A percentile compares a stretch with the other conserved stretches of the same genome.
These are phyloP conservation scores for Neoboletus magnificus DNA, from an alignment of 768 basidiomycete species.

Conservation along the genomic window DNA sequence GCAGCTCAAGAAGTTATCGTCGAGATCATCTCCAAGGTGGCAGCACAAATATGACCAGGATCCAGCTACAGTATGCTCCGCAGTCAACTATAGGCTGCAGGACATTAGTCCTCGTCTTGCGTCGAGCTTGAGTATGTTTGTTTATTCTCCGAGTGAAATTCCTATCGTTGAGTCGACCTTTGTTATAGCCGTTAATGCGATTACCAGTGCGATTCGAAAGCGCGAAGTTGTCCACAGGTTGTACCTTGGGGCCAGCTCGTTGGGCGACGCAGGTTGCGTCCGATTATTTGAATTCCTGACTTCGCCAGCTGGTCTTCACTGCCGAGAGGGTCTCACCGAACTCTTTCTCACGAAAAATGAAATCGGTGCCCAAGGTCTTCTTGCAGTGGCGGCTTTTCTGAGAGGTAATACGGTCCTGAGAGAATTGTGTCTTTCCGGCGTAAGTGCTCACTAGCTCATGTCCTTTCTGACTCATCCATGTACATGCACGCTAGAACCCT, in stretches of 20 bases:
- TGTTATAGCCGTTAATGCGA: slow-evolving; percentile 45
- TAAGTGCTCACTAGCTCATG: slow-evolving; percentile 31
- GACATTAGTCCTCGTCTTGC: slow-evolving; percentile 30
- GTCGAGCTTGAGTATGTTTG: slow-evolving; percentile 26
- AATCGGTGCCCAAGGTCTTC: slow-evolving; percentile 54
- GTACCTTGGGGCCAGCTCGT: slow-evolving; percentile 51
- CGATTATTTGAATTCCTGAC: slow-evolving; percentile 52
- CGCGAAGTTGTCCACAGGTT: slow-evolving; percentile 51
- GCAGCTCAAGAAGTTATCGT: slow-evolving; percentile 23
- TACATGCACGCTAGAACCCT: slow-evolving; percentile 34
- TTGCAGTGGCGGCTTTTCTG: slow-evolving; percentile 52
- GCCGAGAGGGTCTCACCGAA: slow-evolving; percentile 42
- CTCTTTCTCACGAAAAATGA: slow-evolving; percentile 56
- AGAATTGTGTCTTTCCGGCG: slow-evolving; percentile 56
- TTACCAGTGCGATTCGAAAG: slow-evolving; percentile 45
- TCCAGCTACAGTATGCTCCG: slow-evolving; percentile 31
- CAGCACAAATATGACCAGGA: slow-evolving; percentile 26
- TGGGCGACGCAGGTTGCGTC: slow-evolving; percentile 56
- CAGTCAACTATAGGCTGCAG: slow-evolving; percentile 18
- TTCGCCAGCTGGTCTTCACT: slow-evolving; percentile 44
- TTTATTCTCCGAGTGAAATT: not conserved
- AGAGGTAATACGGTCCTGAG: slow-evolving; percentile 43
- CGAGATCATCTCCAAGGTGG: slow-evolving; percentile 20
- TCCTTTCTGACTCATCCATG: slow-evolving; percentile 11
- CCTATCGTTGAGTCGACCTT: not conserved